A percentile compares a stretch with the other conserved stretches of the same genome.
Evolutionary conservation across 768 basidiomycete species (phyloP).

Genomic region (Pisolithus tinctorius): DNA sequence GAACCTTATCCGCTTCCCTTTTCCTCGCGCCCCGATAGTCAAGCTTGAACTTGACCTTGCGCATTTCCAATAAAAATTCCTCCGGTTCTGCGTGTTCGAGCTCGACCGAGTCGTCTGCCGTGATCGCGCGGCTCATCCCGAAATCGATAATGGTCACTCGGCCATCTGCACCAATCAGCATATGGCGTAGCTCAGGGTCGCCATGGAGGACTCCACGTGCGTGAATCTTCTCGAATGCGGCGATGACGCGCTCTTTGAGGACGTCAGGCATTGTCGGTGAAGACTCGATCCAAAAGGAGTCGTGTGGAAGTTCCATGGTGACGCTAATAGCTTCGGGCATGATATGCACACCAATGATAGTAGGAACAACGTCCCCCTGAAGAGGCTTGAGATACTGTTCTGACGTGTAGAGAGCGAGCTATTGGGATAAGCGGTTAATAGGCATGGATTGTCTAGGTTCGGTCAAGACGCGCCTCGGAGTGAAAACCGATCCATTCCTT

Average conservation of each 20-base stretch:
- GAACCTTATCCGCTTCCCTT: slow-evolving; percentile 29
- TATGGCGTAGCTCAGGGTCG: slow-evolving; percentile 41
- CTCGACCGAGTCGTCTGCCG: slow-evolving; percentile 25
- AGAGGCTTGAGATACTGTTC: slow-evolving; percentile 39
- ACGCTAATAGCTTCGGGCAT: slow-evolving; percentile 32
- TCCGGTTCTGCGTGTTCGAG: slow-evolving; percentile 31
- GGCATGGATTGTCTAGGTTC: slow-evolving; percentile 7
- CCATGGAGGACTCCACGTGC: slow-evolving; percentile 42
- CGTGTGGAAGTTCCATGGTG: slow-evolving; percentile 51
- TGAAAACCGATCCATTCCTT: slow-evolving; percentile 34
- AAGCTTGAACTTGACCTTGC: slow-evolving; percentile 51
- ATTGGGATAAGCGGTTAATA: slow-evolving; percentile 4
- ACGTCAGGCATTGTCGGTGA: slow-evolving; percentile 48
- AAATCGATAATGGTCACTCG: slow-evolving; percentile 52
- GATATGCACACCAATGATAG: slow-evolving; percentile 44
- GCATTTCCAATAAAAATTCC: slow-evolving; percentile 46
- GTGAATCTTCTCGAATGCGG: slow-evolving; percentile 44
- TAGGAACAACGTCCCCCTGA: slow-evolving; percentile 48
- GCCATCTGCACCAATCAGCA: slow-evolving; percentile 49
- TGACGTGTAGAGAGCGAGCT: slow-evolving; percentile 50
- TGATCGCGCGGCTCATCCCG: slow-evolving; percentile 31
- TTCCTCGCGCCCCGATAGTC: slow-evolving; percentile 34
- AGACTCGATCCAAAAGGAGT: slow-evolving; percentile 56
- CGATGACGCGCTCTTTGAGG: slow-evolving; percentile 46
- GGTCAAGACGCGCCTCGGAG: slow-evolving; percentile 28